Conservation (phyloP, 2,329 filamentous ascomycete genomes). For the Helminthosporium solani region DNA sequence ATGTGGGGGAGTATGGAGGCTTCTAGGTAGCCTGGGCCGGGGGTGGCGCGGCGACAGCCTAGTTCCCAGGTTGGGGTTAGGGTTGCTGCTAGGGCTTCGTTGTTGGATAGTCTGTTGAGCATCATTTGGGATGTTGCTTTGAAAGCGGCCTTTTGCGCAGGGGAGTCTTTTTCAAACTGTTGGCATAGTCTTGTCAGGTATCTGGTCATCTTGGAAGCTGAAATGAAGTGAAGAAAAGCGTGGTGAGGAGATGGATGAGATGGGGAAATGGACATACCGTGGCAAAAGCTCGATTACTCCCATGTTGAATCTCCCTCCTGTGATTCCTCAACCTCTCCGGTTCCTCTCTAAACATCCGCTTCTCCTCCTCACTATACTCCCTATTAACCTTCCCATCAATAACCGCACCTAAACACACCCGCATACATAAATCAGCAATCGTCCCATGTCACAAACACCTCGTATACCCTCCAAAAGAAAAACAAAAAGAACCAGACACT, state of each 20-base stretch:
- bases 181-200: not conserved
- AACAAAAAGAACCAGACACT: no score
- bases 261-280: not conserved
- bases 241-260: conserved; percentile 15
- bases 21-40: conserved; percentile 14
- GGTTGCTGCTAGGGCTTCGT: conserved; percentile 1
- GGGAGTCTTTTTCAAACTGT: conserved; percentile 4
- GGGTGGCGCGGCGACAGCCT: conserved; percentile 10
- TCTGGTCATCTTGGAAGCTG: no score
- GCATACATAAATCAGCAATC: no score
- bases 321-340: not conserved
- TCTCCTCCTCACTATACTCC: conserved; percentile 2
- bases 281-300: conserved; percentile 1
- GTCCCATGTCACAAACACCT: no score
- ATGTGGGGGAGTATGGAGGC: conserved; percentile 9
- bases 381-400: conserved; percentile 2
- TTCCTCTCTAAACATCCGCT: conserved; percentile 1
- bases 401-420: no score
- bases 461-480: no score
- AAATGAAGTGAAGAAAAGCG: conserved; percentile 38
- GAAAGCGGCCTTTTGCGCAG: conserved; percentile 2
- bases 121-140: conserved; percentile 5
- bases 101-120: not conserved
- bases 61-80: conserved; percentile 7
- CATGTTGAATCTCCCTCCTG: conserved; percentile 3